Conservation (phyloP, 345 rosid genomes). For the Melaleuca alternifolia region DNA sequence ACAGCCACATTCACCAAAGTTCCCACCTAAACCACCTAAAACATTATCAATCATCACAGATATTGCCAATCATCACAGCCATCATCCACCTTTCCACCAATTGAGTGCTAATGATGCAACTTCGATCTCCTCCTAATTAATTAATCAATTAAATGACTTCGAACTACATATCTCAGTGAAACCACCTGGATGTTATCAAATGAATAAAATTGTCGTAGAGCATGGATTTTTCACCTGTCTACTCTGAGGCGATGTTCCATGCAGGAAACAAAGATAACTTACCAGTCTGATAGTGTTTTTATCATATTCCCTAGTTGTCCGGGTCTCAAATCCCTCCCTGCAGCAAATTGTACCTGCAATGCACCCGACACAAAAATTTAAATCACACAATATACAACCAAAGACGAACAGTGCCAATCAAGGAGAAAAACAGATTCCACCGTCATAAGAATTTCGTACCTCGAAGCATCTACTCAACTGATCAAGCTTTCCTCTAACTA, state of each 20-base stretch:
- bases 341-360: conserved; percentile 83
- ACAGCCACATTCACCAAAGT: background rate
- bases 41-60: background rate
- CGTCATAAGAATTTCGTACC: conserved; percentile 27
- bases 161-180: background rate
- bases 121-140: background rate
- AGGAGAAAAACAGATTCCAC: background rate
- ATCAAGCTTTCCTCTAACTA: conserved; percentile 93
- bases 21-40: background rate
- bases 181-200: background rate
- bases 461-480: conserved; percentile 89
- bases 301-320: conserved; percentile 83
- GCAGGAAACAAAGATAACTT: background rate
- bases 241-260: background rate
- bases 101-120: background rate
- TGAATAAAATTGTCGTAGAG: background rate
- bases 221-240: background rate
- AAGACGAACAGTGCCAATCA: background rate
- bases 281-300: conserved; percentile 85
- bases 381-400: background rate
- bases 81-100: background rate
- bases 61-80: background rate
- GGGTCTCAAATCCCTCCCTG: conserved; percentile 94
- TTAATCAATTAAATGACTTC: background rate
- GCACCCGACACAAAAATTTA: background rate